Percentiles rank a stretch among this genome's conserved stretches.
Conservation (phyloP, 768 basidiomycete species). For the Lactifluus subvellereus region DNA sequence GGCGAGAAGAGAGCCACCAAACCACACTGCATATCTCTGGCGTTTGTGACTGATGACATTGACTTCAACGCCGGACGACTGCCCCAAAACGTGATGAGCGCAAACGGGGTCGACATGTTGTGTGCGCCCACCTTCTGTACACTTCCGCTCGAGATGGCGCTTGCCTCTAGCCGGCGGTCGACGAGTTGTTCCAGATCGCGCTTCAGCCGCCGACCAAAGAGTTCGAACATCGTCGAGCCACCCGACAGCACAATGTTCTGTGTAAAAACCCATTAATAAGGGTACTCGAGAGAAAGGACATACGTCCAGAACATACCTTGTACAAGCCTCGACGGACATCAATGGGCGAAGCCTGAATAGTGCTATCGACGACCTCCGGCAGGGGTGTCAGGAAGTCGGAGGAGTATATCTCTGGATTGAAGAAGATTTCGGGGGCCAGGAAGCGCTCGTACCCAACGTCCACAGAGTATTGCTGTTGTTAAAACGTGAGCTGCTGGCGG, state of each 20-base stretch:
- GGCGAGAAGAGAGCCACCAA: conserved; percentile 90
- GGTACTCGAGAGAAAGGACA: not conserved
- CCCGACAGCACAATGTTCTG: conserved; percentile 97
- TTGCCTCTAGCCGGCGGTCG: conserved; percentile 79
- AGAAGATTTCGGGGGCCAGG: conserved; percentile 98
- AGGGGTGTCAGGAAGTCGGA: conserved; percentile 97
- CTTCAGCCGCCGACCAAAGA: conserved; percentile 96
- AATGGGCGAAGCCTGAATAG: conserved; percentile 93
- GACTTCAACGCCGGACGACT: conserved; percentile 97
- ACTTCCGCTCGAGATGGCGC: conserved; percentile 68
- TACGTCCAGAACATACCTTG: conserved; percentile 50
- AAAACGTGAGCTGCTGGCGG: conserved; percentile 9
- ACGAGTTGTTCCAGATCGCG: conserved; percentile 93
- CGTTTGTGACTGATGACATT: conserved; percentile 98
- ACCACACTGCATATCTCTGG: conserved; percentile 97
- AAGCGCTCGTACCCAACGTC: conserved; percentile 99
- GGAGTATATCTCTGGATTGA: conserved; percentile 98
- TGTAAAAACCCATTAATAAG: not conserved
- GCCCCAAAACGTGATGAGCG: not conserved
- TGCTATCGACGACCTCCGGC: conserved; percentile 91
- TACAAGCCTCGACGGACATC: conserved; percentile 96
- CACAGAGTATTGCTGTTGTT: conserved; percentile 75
- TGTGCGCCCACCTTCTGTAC: conserved; percentile 54
- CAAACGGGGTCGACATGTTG: not conserved
- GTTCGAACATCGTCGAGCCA: conserved; percentile 98